Evolutionary conservation across 345 rosid genomes (phyloP).

Genomic region (Trapa incisa): DNA sequence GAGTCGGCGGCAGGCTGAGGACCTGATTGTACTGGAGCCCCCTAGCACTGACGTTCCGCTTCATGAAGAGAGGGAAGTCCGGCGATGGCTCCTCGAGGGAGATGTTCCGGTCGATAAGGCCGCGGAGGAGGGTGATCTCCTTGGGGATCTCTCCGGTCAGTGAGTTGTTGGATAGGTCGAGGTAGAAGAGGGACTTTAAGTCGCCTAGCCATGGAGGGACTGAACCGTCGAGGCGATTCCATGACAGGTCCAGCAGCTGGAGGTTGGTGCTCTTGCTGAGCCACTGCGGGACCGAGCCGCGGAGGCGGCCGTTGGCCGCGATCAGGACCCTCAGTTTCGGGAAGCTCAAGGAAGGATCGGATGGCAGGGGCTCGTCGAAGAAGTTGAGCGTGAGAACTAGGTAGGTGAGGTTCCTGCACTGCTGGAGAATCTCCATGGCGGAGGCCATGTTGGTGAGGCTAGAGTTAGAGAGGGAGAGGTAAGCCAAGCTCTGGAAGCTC

Average conservation of each 20-base stretch:
- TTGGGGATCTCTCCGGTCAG: constrained; percentile 10
- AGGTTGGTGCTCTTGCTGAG: constrained; percentile 34
- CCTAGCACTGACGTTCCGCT: constrained; percentile 9
- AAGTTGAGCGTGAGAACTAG: constrained; percentile 61
- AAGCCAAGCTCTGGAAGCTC: constrained; percentile 43
- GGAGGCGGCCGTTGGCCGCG: constrained; percentile 47
- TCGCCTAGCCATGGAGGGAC: constrained; percentile 32
- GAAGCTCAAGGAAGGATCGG: constrained; percentile 29
- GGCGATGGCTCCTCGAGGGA: constrained; percentile 11
- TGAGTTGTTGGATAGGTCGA: constrained; percentile 15
- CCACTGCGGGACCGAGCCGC: constrained; percentile 59
- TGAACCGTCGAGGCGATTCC: constrained; percentile 51
- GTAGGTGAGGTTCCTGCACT: constrained; percentile 48
- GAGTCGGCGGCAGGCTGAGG: constrained; percentile 13
- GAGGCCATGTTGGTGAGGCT: constrained; percentile 45
- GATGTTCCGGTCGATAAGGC: constrained; percentile 8
- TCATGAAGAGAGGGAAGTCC: constrained; percentile 14
- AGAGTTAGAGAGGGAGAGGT: constrained; percentile 47
- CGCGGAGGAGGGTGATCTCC: constrained; percentile 4
- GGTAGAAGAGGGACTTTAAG: constrained; percentile 11
- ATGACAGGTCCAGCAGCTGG: constrained; percentile 74
- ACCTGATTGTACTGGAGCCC: constrained; percentile 15
- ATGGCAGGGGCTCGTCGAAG: constrained; percentile 42
- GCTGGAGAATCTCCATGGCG: constrained; percentile 44
- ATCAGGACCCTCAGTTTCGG: constrained; percentile 51